These are phyloP conservation scores for Tremella fuciformis DNA, from an alignment of 768 basidiomycete species.

Conservation along the genomic window DNA sequence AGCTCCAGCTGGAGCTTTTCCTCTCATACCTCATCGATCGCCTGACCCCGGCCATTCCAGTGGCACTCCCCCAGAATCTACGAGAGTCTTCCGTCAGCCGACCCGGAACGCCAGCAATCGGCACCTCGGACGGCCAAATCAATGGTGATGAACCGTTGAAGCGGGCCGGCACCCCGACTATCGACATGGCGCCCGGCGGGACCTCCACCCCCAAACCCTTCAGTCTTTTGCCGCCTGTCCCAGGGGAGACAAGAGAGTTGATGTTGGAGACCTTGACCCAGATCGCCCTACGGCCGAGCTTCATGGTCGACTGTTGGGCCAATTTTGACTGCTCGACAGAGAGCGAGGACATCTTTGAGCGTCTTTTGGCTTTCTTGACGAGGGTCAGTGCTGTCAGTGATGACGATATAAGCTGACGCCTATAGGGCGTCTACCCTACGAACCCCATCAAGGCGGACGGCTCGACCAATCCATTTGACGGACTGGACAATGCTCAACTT, in stretches of 20 bases:
- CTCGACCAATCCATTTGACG: slow-evolving; percentile 57
- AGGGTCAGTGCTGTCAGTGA: slow-evolving; percentile 58
- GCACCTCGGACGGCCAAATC: not conserved
- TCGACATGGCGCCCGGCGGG: slow-evolving; percentile 51
- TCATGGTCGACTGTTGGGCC: slow-evolving; percentile 91
- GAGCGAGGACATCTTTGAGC: slow-evolving; percentile 92
- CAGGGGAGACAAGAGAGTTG: slow-evolving; percentile 81
- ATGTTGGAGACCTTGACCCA: slow-evolving; percentile 83
- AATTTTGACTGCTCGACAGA: slow-evolving; percentile 98
- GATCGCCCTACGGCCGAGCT: slow-evolving; percentile 75
- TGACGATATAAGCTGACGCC: not conserved
- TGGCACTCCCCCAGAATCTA: slow-evolving; percentile 36
- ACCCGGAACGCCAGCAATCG: slow-evolving; percentile 29
- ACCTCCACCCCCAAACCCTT: slow-evolving; percentile 51
- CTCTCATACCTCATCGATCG: slow-evolving; percentile 91
- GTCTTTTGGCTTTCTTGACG: slow-evolving; percentile 75
- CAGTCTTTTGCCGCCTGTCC: slow-evolving; percentile 61
- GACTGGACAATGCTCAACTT: slow-evolving; percentile 68
- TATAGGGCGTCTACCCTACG: slow-evolving; percentile 74
- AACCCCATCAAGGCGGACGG: slow-evolving; percentile 63
- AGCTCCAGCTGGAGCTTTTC: slow-evolving; percentile 92
- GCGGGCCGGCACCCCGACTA: slow-evolving; percentile 15
- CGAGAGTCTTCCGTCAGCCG: slow-evolving; percentile 15
- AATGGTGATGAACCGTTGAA: not conserved
- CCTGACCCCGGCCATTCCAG: slow-evolving; percentile 59